Evolutionary conservation across 2,329 filamentous ascomycete genomes (phyloP).

Genomic region (Aspergillus sp.): DNA sequence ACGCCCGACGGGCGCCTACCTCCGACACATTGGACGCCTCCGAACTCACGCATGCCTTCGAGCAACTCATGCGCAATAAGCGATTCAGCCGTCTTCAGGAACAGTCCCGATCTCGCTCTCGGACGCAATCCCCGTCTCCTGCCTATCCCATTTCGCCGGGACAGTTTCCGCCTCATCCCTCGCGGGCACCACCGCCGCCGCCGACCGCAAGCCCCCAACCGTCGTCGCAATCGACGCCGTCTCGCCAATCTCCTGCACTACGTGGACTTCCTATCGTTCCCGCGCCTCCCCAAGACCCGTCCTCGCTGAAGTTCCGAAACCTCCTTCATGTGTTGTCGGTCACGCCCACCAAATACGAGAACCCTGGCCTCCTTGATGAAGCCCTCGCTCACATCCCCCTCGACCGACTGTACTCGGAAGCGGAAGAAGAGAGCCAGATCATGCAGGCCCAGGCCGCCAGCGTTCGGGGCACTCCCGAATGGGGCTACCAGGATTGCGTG

Average conservation of each 20-base stretch:
- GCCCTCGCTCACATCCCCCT: constrained; percentile 82
- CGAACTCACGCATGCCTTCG: constrained; percentile 79
- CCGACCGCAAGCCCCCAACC: constrained; percentile 23
- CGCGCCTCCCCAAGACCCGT: constrained; percentile 69
- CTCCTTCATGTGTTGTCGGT: constrained; percentile 80
- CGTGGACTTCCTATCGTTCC: constrained; percentile 69
- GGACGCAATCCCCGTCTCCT: constrained; percentile 56
- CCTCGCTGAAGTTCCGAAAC: constrained; percentile 74
- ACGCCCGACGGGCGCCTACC: constrained; percentile 29
- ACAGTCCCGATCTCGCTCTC: constrained; percentile 56
- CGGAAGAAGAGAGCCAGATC: constrained; percentile 89
- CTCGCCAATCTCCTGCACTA: constrained; percentile 34
- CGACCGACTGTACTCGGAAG: constrained; percentile 87
- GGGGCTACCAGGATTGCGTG: constrained; percentile 98
- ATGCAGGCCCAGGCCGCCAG: constrained; percentile 84
- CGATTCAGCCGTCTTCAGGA: constrained; percentile 80
- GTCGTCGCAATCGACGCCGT: constrained; percentile 14
- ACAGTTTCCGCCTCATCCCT: constrained; percentile 27
- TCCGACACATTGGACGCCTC: constrained; percentile 65
- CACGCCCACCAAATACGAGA: constrained; percentile 92
- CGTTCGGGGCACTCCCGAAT: constrained; percentile 80
- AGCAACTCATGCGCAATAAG: constrained; percentile 81
- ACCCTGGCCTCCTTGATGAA: constrained; percentile 90
- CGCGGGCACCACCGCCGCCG: constrained; percentile 37
- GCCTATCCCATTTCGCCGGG: constrained; percentile 16